A percentile compares a stretch with the other conserved stretches of the same genome.
phyloP scores from a whole-genome alignment of 768 basidiomycete genomes.

The Calocybe indica region DNA sequence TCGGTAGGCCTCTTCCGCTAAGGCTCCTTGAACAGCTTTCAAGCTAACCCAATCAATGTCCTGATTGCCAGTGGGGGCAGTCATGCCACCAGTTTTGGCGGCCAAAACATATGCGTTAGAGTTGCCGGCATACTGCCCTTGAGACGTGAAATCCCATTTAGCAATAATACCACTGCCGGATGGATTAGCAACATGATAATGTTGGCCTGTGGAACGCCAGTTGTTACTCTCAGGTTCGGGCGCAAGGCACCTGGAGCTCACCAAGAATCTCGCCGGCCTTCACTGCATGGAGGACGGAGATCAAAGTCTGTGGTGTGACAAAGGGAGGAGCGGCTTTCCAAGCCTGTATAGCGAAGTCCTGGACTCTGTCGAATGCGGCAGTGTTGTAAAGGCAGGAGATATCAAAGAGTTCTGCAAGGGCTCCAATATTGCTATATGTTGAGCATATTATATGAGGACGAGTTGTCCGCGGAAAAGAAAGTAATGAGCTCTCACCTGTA shows the following conservation, averaged over 20 bases:
- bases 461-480: background rate
- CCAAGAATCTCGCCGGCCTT: background rate
- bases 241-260: constrained; percentile 14
- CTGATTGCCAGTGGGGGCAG: constrained; percentile 31
- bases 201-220: constrained; percentile 27
- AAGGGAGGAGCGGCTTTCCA: constrained; percentile 18
- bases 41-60: constrained; percentile 57
- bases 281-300: constrained; percentile 5
- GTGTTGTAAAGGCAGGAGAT: constrained; percentile 38
- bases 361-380: constrained; percentile 20
- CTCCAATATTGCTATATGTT: constrained; percentile 34
- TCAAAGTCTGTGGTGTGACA: constrained; percentile 6
- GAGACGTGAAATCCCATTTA: constrained; percentile 51
- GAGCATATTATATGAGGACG: background rate
- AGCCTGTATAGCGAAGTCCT: constrained; percentile 19
- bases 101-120: constrained; percentile 41
- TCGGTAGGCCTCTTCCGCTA: constrained; percentile 48
- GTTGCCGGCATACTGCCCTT: constrained; percentile 31
- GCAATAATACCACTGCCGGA: constrained; percentile 37
- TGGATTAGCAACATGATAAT: constrained; percentile 52
- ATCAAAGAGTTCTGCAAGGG: constrained; percentile 50
- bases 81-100: constrained; percentile 32
- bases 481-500: constrained; percentile 30
- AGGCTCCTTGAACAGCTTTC: constrained; percentile 34
- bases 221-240: background rate